Evolutionary conservation across 2,329 filamentous ascomycete genomes (phyloP), one percentile per base, ranked within the genome.

Genomic region (Boeremia lycopersici): DNA sequence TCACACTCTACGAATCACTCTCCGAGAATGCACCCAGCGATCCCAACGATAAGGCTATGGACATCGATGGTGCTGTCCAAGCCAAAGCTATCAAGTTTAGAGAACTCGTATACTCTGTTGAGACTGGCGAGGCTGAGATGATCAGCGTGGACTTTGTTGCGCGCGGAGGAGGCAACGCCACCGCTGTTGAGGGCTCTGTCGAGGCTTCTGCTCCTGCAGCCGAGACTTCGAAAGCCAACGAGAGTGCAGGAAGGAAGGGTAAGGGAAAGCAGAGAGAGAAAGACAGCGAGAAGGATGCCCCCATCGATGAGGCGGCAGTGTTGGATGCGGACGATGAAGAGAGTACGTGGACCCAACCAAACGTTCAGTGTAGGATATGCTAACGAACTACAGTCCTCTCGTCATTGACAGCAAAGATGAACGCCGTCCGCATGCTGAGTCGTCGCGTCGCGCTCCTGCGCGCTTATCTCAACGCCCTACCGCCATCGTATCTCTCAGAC

Each of bases 111-210:
- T 98, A 95, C 74, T 89, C 89, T 0, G 87, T 98, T 2, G 95
- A 98, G 77, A 96, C 93, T 0, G 91, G 91, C 9, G 93, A 98
- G 74, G 93, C 93, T 1, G 95, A 99, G 76, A 97, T 97, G 92
- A 98, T 99, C 62, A 90, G 90, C 64, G 90, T 99, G 68, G 92
- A 97, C 75, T 96, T 93, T 62, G 89, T 99, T 17, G 93, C 93
- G 0, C 87, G 88, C 47, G 91, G 90, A 34, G 90, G 89, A 41
- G 90, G 90, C 42, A 93, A 90, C 68, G 93, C 92, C 23, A 87
- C 89, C 10, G 86, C 86, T 29, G 72, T 72, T 1, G 70, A 65
- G 67, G 77, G 69, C 64, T 72, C 55, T 66, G 70, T 54, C 4
- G 62, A 65, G 6, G 41, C 62, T 13, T 48, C 56, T 44, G 49